Evolutionary conservation across 305 asterid species (phyloP).

Genomic region (Vinca major): DNA sequence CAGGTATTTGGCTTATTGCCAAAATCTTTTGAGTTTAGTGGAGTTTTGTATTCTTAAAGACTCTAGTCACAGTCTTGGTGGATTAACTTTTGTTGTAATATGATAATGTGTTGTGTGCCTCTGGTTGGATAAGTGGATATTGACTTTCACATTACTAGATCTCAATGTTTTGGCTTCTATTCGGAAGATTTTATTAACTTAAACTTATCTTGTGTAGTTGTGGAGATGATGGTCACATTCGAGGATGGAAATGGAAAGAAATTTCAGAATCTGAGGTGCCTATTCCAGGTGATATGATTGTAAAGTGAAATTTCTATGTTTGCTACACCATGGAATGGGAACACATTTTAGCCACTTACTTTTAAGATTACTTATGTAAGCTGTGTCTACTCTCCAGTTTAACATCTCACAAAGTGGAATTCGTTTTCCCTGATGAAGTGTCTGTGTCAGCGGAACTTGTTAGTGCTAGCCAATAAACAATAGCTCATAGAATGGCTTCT

Average conservation of each 20-base stretch:
- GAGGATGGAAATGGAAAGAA: slow-evolving; percentile 86
- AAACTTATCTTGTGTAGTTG: slow-evolving; percentile 45
- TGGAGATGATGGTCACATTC: slow-evolving; percentile 88
- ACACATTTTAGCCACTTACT: neutral
- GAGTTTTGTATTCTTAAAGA: neutral
- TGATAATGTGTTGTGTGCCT: slow-evolving; percentile 1
- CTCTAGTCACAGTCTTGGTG: neutral
- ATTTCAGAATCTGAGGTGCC: slow-evolving; percentile 31
- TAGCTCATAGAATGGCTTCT: neutral
- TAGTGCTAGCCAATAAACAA: neutral
- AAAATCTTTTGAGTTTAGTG: neutral
- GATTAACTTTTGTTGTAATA: neutral
- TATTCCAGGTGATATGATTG: slow-evolving; percentile 35
- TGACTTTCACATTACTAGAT: neutral
- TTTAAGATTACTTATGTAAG: neutral
- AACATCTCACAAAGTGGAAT: neutral
- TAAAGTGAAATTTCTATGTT: neutral
- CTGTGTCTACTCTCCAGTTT: neutral
- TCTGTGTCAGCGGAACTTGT: neutral
- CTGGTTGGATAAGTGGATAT: neutral
- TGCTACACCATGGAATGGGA: neutral
- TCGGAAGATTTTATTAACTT: slow-evolving; percentile 14
- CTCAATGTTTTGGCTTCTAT: neutral
- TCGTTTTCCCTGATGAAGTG: neutral
- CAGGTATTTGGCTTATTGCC: neutral